Evolutionary conservation across 2,329 filamentous ascomycete species (phyloP).

Genomic region (Chrysosporium keratinophilum): DNA sequence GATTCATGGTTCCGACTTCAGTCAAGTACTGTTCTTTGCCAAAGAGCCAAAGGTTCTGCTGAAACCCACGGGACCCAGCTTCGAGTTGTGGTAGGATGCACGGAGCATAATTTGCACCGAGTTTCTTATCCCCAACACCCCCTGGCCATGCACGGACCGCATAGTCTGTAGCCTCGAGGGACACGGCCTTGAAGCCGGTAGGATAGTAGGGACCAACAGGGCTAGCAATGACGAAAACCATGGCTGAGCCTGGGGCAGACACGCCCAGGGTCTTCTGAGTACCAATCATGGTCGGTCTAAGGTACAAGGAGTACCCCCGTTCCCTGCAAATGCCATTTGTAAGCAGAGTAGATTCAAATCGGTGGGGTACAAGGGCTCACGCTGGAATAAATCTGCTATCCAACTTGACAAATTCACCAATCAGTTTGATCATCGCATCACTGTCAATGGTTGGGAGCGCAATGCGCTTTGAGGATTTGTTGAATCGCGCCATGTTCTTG

Average conservation of each 20-base stretch:
- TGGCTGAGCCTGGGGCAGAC: conserved; percentile 77
- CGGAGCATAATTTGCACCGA: conserved; percentile 98
- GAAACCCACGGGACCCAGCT: conserved; percentile 81
- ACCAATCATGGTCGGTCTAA: conserved; percentile 93
- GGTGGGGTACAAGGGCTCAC: conserved; percentile 32
- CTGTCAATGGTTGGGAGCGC: conserved; percentile 78
- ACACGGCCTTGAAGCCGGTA: conserved; percentile 94
- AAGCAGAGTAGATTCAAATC: background rate
- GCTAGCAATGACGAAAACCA: conserved; percentile 90
- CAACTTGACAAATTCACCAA: conserved; percentile 66
- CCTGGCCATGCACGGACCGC: conserved; percentile 96
- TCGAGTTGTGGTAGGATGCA: conserved; percentile 95
- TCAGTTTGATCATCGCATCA: conserved; percentile 64
- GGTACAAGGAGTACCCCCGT: conserved; percentile 86
- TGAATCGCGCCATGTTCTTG: conserved; percentile 92
- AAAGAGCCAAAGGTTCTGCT: conserved; percentile 98
- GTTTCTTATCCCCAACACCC: conserved; percentile 94
- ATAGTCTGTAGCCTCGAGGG: conserved; percentile 90
- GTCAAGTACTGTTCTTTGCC: conserved; percentile 92
- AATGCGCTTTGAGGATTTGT: conserved; percentile 83
- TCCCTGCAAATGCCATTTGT: conserved; percentile 26
- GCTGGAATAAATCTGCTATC: conserved; percentile 85
- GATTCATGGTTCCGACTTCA: conserved; percentile 98
- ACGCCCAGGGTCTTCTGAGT: conserved; percentile 92
- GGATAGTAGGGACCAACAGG: conserved; percentile 97